Conservation (phyloP, 129 eudicot species). For the Erigeron canadensis region DNA sequence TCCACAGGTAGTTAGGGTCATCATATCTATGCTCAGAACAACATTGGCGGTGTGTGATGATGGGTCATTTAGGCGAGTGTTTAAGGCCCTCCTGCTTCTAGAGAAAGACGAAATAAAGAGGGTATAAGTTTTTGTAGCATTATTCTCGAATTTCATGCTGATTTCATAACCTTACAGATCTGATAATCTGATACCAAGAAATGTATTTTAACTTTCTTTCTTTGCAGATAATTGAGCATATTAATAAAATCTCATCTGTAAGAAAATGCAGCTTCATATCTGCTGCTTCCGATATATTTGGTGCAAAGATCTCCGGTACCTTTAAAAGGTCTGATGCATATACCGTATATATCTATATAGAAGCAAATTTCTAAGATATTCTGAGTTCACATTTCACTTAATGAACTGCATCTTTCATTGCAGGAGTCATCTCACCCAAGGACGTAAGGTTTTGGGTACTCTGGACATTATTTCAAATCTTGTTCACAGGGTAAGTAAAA, state of each 20-base stretch:
- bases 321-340: constrained; percentile 70
- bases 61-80: constrained; percentile 74
- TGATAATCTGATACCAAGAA: neutral
- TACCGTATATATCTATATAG: constrained; percentile 2
- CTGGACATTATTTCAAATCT: constrained; percentile 83
- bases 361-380: constrained; percentile 1
- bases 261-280: constrained; percentile 82
- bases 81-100: constrained; percentile 68
- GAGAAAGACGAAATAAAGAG: constrained; percentile 86
- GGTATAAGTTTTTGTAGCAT: constrained; percentile 36
- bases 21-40: constrained; percentile 81
- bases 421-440: constrained; percentile 89
- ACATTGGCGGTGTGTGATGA: constrained; percentile 81
- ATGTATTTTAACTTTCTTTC: constrained; percentile 17
- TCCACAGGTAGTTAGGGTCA: constrained; percentile 73
- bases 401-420: constrained; percentile 22
- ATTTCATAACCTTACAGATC: too few species aligned
- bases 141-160: neutral
- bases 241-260: constrained; percentile 72
- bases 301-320: constrained; percentile 90
- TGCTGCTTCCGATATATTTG: constrained; percentile 84
- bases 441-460: constrained; percentile 82
- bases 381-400: constrained; percentile 4
- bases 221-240: constrained; percentile 76
- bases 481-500: constrained; percentile 65